phyloP scores from a whole-genome alignment of 306 rosid genomes.

The Psophocarpus tetragonolobus region DNA sequence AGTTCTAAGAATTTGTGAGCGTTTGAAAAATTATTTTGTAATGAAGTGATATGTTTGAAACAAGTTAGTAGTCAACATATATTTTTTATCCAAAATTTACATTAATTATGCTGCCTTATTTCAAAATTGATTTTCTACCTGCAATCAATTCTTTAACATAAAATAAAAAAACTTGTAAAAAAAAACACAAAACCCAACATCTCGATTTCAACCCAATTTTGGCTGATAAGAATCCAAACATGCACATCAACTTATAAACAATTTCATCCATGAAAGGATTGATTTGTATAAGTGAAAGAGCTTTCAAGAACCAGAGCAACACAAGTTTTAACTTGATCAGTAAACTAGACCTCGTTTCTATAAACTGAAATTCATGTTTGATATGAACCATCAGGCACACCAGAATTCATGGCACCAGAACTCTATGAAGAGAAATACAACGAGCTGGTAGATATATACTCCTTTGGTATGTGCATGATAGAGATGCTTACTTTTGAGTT shows the following conservation, averaged over 20 bases:
- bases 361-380: neutral
- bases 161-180: too few relatives aligned
- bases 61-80: too few relatives aligned
- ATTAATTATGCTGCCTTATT: too few relatives aligned
- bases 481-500: slow-evolving; percentile 87
- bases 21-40: too few relatives aligned
- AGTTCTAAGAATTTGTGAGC: too few relatives aligned
- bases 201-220: neutral
- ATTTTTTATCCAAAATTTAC: too few relatives aligned
- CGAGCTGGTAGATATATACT: slow-evolving; percentile 81
- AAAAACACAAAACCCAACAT: too few relatives aligned
- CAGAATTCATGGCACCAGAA: slow-evolving; percentile 99
- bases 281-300: neutral
- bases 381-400: slow-evolving; percentile 61
- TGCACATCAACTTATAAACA: neutral
- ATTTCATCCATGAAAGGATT: neutral
- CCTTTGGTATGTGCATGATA: slow-evolving; percentile 91
- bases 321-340: neutral
- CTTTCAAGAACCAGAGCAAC: neutral
- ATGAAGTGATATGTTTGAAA: too few relatives aligned
- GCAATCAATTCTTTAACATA: too few relatives aligned
- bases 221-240: neutral
- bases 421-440: slow-evolving; percentile 84
- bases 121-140: neutral
- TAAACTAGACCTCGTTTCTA: neutral